These are phyloP conservation scores for Fragaria iinumae DNA, from an alignment of 306 rosid species.

Conservation along the genomic window DNA sequence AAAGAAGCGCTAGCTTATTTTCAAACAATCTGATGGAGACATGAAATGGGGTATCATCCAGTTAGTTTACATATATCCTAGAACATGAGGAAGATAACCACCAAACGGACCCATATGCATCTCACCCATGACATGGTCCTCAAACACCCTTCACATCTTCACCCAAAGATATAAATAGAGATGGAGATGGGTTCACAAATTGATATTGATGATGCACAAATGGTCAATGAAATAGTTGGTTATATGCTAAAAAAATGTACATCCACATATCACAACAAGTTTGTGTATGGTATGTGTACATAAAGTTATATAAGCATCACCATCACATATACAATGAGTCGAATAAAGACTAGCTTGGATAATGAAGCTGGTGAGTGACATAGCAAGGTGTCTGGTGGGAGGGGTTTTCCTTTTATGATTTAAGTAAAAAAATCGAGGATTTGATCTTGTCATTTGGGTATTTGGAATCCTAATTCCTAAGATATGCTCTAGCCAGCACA, in stretches of 20 bases:
- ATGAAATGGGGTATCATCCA: slow-evolving; percentile 8
- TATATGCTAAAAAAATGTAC: not conserved
- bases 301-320: not conserved
- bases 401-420: slow-evolving; percentile 6
- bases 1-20: slow-evolving; percentile 12
- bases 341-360: not conserved
- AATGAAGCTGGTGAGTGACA: slow-evolving; percentile 7
- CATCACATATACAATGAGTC: not conserved
- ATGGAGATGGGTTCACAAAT: not conserved
- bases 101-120: slow-evolving; percentile 12
- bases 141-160: slow-evolving; percentile 4
- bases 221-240: not conserved
- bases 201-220: slow-evolving; percentile 3
- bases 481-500: slow-evolving; percentile 25
- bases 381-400: slow-evolving; percentile 6
- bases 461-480: slow-evolving; percentile 18
- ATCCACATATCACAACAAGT: not conserved
- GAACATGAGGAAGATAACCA: slow-evolving; percentile 2
- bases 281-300: slow-evolving; percentile 1
- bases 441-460: slow-evolving; percentile 19
- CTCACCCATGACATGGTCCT: slow-evolving; percentile 17
- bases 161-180: not conserved
- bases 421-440: slow-evolving; percentile 8
- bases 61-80: not conserved
- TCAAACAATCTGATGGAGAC: slow-evolving; percentile 16